Conservation (phyloP, 139 green algal genomes). For the Spirogloea muscicola region DNA sequence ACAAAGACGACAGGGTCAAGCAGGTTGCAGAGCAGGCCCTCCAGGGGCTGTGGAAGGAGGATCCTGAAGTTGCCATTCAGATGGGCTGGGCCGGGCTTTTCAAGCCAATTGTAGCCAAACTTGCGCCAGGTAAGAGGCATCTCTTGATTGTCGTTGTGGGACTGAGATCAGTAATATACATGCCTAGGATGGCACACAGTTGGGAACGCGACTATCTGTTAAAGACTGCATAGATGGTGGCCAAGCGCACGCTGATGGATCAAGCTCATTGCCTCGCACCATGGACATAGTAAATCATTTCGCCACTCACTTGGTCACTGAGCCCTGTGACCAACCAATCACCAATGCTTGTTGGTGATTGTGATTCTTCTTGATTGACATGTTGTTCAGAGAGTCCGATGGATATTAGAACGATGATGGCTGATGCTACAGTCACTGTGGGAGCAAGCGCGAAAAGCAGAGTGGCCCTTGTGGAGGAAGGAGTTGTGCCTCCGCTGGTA, state of each 20-base stretch:
- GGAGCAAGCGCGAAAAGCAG: conserved; percentile 16
- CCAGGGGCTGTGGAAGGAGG: conserved; percentile 19
- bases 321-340: too few relatives aligned
- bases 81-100: conserved; percentile 27
- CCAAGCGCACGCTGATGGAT: too few relatives aligned
- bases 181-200: too few relatives aligned
- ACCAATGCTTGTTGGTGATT: too few relatives aligned
- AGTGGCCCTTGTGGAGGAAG: conserved; percentile 19
- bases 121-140: conserved; percentile 25
- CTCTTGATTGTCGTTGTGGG: too few relatives aligned
- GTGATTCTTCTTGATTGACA: too few relatives aligned
- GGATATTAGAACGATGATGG: conserved; percentile 26
- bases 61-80: conserved; percentile 28
- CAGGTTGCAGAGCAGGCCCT: conserved; percentile 14
- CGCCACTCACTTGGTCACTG: too few relatives aligned
- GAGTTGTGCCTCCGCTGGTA: conserved; percentile 21
- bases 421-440: conserved; percentile 23
- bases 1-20: background rate
- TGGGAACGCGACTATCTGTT: too few relatives aligned
- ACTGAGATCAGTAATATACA: too few relatives aligned
- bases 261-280: too few relatives aligned
- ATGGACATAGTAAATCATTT: too few relatives aligned
- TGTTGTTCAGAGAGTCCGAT: conserved; percentile 22
- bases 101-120: conserved; percentile 9
- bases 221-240: too few relatives aligned